These are phyloP conservation scores for Lepidium aucheri DNA, from an alignment of 345 rosid species.

Conservation along the genomic window DNA sequence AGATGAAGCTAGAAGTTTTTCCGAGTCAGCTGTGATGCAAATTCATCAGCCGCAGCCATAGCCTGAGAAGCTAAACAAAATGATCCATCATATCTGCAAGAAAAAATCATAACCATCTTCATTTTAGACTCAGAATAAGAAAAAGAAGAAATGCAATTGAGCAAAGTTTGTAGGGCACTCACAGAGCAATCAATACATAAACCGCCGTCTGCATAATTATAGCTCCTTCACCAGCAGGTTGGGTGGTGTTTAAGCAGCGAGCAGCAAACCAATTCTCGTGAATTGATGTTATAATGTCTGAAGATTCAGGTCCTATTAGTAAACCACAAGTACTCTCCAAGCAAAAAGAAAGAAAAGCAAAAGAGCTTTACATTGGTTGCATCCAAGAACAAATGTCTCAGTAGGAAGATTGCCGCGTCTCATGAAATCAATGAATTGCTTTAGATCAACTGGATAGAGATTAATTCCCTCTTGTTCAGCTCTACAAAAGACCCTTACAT, in stretches of 20 bases:
- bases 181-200: constrained; percentile 66
- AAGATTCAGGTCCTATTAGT: neutral
- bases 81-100: constrained; percentile 68
- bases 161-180: constrained; percentile 21
- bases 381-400: constrained; percentile 62
- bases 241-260: constrained; percentile 57
- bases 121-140: neutral
- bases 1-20: constrained; percentile 27
- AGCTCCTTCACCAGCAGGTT: constrained; percentile 77
- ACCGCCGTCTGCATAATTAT: constrained; percentile 63
- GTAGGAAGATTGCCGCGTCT: constrained; percentile 56
- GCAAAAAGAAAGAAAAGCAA: neutral
- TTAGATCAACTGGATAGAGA: constrained; percentile 47
- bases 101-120: neutral
- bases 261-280: constrained; percentile 80
- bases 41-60: constrained; percentile 61
- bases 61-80: constrained; percentile 67
- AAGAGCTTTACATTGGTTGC: constrained; percentile 47
- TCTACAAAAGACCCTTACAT: constrained; percentile 28
- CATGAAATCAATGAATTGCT: constrained; percentile 55
- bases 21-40: constrained; percentile 41
- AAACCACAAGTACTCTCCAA: constrained; percentile 1
- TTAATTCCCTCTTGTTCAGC: constrained; percentile 70
- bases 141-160: neutral
- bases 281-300: constrained; percentile 70